These are phyloP conservation scores for Protomyces inouyei DNA, from an alignment of 1,139 yeast genomes.

Conservation along the genomic window DNA sequence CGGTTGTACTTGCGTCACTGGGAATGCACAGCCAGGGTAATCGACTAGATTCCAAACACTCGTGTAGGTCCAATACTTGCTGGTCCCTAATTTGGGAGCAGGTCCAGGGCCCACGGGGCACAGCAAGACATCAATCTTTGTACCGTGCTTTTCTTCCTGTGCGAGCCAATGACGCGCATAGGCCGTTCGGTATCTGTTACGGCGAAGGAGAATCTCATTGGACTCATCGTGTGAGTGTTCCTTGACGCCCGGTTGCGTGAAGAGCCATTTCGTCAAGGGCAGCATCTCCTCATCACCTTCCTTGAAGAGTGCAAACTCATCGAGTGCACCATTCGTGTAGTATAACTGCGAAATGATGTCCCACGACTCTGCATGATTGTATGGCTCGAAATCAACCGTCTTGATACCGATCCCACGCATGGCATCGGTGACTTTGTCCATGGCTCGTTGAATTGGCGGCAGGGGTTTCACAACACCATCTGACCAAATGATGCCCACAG, in stretches of 20 bases:
- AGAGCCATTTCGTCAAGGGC: constrained; percentile 35
- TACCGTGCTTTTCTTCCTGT: constrained; percentile 12
- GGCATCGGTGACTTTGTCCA: constrained; percentile 39
- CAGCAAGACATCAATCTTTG: constrained; percentile 55
- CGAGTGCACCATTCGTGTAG: constrained; percentile 49
- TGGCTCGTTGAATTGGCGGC: constrained; percentile 51
- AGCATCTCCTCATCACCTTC: constrained; percentile 49
- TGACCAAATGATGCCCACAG: constrained; percentile 39
- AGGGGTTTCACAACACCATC: constrained; percentile 43
- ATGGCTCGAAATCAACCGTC: constrained; percentile 47
- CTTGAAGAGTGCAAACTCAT: constrained; percentile 38
- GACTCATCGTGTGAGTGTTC: constrained; percentile 37
- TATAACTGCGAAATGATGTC: constrained; percentile 44
- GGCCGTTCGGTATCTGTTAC: constrained; percentile 44
- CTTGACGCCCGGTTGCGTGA: constrained; percentile 27
- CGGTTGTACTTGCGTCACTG: constrained; percentile 48
- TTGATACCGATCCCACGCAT: constrained; percentile 38
- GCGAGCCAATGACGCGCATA: constrained; percentile 41
- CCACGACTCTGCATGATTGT: constrained; percentile 41
- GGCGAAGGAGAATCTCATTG: constrained; percentile 41
- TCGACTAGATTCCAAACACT: constrained; percentile 53
- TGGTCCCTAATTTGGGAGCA: constrained; percentile 62
- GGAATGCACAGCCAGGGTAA: constrained; percentile 54
- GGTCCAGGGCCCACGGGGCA: constrained; percentile 67
- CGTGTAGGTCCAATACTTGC: constrained; percentile 55